A percentile compares a stretch with the other conserved stretches of the same genome.
Evolutionary conservation across 2,329 filamentous ascomycete genomes (phyloP).

Genomic region (Emmonsiellopsis sp.): DNA sequence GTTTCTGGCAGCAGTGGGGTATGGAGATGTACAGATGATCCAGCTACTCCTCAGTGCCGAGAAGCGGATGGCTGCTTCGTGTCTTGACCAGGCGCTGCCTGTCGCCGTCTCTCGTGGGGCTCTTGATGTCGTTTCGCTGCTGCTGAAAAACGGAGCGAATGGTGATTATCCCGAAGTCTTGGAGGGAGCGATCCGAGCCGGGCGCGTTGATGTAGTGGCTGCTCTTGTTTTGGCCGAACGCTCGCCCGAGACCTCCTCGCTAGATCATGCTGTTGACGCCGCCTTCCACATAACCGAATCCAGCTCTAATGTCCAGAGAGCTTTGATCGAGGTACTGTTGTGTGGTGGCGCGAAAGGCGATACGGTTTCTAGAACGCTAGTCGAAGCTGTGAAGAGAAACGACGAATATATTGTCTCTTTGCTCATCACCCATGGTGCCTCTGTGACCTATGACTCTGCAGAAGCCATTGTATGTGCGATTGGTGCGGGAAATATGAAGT

Average conservation of each 20-base stretch:
- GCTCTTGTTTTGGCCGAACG: slow-evolving; percentile 46
- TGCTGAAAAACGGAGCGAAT: slow-evolving; percentile 12
- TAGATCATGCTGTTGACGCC: slow-evolving; percentile 44
- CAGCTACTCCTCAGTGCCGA: slow-evolving; percentile 8
- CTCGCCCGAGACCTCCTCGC: slow-evolving; percentile 39
- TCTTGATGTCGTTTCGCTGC: slow-evolving; percentile 6
- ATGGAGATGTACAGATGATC: slow-evolving; percentile 7
- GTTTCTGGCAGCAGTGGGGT: slow-evolving; percentile 8
- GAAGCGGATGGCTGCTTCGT: slow-evolving; percentile 6
- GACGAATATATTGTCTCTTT: slow-evolving; percentile 48
- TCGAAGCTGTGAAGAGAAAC: slow-evolving; percentile 40
- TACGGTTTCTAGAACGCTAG: slow-evolving; percentile 38
- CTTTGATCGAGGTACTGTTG: slow-evolving; percentile 47
- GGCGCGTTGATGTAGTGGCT: slow-evolving; percentile 46
- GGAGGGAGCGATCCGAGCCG: slow-evolving; percentile 14
- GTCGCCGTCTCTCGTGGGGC: slow-evolving; percentile 6
- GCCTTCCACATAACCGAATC: slow-evolving; percentile 40
- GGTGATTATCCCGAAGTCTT: slow-evolving; percentile 7
- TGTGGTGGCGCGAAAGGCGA: slow-evolving; percentile 50
- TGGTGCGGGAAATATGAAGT: slow-evolving; percentile 35
- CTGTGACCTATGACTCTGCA: slow-evolving; percentile 46
- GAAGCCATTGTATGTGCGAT: slow-evolving; percentile 43
- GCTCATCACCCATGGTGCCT: slow-evolving; percentile 46
- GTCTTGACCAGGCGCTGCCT: slow-evolving; percentile 9
- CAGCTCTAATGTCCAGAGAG: slow-evolving; percentile 41